Percentiles rank a stretch among this genome's conserved stretches.
Evolutionary conservation across 2,329 filamentous ascomycete genomes (phyloP).

Genomic region (Aspergillus brasiliensis): DNA sequence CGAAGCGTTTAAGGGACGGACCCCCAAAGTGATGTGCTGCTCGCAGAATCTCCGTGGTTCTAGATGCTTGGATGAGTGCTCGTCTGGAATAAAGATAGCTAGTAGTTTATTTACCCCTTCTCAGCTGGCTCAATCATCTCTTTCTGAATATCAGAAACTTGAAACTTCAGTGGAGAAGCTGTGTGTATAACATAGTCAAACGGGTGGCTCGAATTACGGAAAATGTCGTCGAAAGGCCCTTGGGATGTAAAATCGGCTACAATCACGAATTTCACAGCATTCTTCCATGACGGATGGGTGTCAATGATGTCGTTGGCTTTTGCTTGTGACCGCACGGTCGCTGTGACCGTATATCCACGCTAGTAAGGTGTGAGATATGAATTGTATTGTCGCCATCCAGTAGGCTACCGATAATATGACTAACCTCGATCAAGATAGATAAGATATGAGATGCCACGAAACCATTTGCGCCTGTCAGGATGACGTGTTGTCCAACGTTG

Average conservation of each 20-base stretch:
- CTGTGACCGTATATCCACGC: conserved; percentile 13
- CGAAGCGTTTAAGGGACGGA: conserved; percentile 18
- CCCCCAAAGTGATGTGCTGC: conserved; percentile 12
- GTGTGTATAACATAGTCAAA: conserved; percentile 63
- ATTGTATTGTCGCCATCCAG: too few species aligned
- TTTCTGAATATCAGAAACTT: conserved; percentile 28
- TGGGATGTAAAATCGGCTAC: conserved; percentile 33
- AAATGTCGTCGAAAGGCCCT: conserved; percentile 43
- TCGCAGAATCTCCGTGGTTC: conserved; percentile 20
- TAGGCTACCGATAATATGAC: neutral
- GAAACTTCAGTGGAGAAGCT: conserved; percentile 62
- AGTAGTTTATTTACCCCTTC: neutral
- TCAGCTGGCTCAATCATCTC: conserved; percentile 63
- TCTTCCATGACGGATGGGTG: conserved; percentile 48
- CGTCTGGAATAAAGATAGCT: neutral
- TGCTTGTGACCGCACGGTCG: conserved; percentile 15
- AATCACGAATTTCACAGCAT: conserved; percentile 49
- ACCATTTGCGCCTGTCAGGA: conserved; percentile 19
- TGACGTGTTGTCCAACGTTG: conserved; percentile 1
- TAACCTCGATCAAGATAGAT: conserved; percentile 54
- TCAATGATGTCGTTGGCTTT: conserved; percentile 46
- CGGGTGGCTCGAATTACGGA: conserved; percentile 14
- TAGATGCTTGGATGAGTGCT: neutral
- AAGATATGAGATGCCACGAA: conserved; percentile 22
- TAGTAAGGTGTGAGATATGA: neutral